phyloP scores from a whole-genome alignment of 805 yeast genomes.

The Zygotorulaspora danielsina region DNA sequence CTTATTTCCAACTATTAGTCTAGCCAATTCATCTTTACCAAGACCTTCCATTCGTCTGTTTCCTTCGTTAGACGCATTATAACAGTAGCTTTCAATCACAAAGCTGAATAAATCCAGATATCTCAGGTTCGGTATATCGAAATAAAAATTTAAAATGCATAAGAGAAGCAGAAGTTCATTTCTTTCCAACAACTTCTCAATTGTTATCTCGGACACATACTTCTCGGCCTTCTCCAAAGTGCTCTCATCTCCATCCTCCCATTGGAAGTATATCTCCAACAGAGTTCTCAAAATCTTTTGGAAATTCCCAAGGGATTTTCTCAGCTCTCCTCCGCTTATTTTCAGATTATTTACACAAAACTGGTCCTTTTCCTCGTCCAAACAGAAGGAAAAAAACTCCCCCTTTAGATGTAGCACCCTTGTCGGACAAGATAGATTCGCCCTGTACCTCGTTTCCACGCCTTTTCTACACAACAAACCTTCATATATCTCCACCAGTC shows the following conservation, averaged over 20 bases:
- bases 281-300: conserved; percentile 9
- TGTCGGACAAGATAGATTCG: conserved; percentile 4
- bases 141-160: conserved; percentile 23
- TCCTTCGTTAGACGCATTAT: conserved; percentile 9
- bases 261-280: conserved; percentile 13
- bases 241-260: conserved; percentile 12
- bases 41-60: neutral
- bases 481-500: conserved; percentile 10
- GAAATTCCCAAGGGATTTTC: conserved; percentile 12
- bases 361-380: conserved; percentile 9
- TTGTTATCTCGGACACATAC: conserved; percentile 10
- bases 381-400: conserved; percentile 11
- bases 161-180: conserved; percentile 19
- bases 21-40: conserved; percentile 9
- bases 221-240: conserved; percentile 7
- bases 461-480: conserved; percentile 5
- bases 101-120: conserved; percentile 15
- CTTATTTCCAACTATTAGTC: conserved; percentile 11
- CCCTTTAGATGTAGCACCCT: conserved; percentile 13
- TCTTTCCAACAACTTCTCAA: conserved; percentile 10
- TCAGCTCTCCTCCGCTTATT: conserved; percentile 9
- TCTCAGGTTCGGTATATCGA: conserved; percentile 22
- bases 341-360: conserved; percentile 19
- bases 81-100: conserved; percentile 16
- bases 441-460: neutral